Percentiles rank a stretch among this genome's conserved stretches.
Evolutionary conservation across 1,284 basidiomycete genomes (phyloP).

Genomic region (Sporisorium exsertum): DNA sequence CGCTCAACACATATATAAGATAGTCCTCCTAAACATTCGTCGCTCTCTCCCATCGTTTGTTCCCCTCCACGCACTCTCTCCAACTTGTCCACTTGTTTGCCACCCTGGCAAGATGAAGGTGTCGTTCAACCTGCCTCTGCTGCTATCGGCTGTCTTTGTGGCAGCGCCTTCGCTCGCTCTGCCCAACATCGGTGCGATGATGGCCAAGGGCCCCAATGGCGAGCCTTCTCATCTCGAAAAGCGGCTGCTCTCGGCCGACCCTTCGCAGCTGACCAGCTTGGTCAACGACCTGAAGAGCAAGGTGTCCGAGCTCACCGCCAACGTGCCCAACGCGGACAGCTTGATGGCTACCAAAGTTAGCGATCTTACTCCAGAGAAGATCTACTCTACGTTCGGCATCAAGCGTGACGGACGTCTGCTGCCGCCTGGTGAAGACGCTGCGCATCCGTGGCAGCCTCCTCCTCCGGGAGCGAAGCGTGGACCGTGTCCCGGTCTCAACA

Average conservation of each 20-base stretch:
- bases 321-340: background rate
- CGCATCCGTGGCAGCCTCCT: slow-evolving; percentile 32
- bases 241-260: slow-evolving; percentile 15
- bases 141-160: slow-evolving; percentile 12
- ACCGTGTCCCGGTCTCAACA: slow-evolving; percentile 69
- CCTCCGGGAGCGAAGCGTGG: slow-evolving; percentile 41
- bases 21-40: too few relatives aligned
- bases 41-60: background rate
- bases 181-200: slow-evolving; percentile 24
- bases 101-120: slow-evolving; percentile 16
- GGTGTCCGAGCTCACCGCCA: slow-evolving; percentile 8
- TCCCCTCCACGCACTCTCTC: background rate
- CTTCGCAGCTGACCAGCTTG: slow-evolving; percentile 7
- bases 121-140: slow-evolving; percentile 6
- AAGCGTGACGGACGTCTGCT: slow-evolving; percentile 14
- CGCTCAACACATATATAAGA: background rate
- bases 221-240: slow-evolving; percentile 23
- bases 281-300: slow-evolving; percentile 13
- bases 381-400: slow-evolving; percentile 21
- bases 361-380: slow-evolving; percentile 23
- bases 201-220: slow-evolving; percentile 25
- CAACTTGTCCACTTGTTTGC: background rate
- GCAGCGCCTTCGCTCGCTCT: slow-evolving; percentile 10
- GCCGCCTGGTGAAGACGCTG: slow-evolving; percentile 17
- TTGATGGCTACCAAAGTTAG: slow-evolving; percentile 16